Evolutionary conservation across 2,329 filamentous ascomycete species (phyloP).

Genomic region (Aureobasidium mangrovei): DNA sequence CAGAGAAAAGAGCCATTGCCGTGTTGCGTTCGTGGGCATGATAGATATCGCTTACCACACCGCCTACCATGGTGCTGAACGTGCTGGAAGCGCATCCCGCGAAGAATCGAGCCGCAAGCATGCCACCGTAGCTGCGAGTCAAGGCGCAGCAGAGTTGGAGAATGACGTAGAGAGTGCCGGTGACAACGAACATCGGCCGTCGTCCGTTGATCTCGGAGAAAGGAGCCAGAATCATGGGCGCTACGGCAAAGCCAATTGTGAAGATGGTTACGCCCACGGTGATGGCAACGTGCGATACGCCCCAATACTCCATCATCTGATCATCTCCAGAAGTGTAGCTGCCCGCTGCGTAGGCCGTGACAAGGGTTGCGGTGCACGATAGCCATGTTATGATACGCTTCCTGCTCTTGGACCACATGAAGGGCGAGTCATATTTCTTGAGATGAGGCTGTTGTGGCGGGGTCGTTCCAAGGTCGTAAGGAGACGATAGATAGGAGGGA

Average conservation of each 20-base stretch:
- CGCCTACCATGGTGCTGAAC: conserved; percentile 87
- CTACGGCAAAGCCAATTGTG: conserved; percentile 68
- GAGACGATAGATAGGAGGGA: conserved; percentile 29
- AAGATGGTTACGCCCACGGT: conserved; percentile 72
- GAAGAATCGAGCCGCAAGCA: conserved; percentile 68
- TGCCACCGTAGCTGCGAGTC: conserved; percentile 59
- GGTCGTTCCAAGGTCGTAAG: conserved; percentile 20
- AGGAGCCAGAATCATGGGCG: conserved; percentile 81
- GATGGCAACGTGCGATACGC: conserved; percentile 56
- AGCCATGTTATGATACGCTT: conserved; percentile 66
- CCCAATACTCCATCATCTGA: conserved; percentile 58
- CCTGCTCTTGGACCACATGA: conserved; percentile 59
- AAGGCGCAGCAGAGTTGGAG: conserved; percentile 67
- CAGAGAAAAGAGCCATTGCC: conserved; percentile 85
- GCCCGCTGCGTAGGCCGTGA: conserved; percentile 75
- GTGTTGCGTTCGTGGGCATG: conserved; percentile 70
- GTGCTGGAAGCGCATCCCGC: conserved; percentile 67
- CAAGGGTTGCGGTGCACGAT: conserved; percentile 64
- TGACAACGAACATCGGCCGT: conserved; percentile 68
- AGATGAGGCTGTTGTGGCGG: conserved; percentile 57
- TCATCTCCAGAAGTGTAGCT: conserved; percentile 63
- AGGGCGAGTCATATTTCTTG: conserved; percentile 57
- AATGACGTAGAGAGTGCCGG: conserved; percentile 62
- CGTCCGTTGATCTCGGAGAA: conserved; percentile 84
- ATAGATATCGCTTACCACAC: conserved; percentile 81